These are phyloP conservation scores for Eucalyptus paniculata DNA, from an alignment of 345 rosid genomes.

Conservation along the genomic window DNA sequence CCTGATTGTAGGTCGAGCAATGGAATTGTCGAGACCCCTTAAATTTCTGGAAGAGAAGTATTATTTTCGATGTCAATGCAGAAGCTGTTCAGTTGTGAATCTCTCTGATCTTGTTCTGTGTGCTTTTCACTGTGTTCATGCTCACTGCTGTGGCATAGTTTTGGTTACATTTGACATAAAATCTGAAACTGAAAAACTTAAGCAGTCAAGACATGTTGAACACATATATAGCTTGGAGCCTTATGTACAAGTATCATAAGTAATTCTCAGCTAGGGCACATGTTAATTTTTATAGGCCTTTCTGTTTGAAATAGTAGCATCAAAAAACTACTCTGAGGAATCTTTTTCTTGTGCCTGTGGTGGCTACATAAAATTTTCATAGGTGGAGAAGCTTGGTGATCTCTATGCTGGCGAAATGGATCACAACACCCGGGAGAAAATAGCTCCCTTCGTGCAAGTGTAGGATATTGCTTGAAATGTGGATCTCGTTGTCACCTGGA, in stretches of 20 bases:
- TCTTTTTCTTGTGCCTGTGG: not conserved
- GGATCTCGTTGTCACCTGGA: slow-evolving; percentile 30
- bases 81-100: slow-evolving; percentile 52
- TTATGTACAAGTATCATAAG: slow-evolving; percentile 21
- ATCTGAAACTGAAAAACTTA: slow-evolving; percentile 23
- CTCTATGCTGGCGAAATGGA: slow-evolving; percentile 1
- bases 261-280: not conserved
- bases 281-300: not conserved
- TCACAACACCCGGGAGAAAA: slow-evolving; percentile 6
- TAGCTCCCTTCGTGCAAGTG: slow-evolving; percentile 6
- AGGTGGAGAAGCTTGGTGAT: slow-evolving; percentile 11
- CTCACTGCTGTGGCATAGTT: slow-evolving; percentile 53
- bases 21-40: slow-evolving; percentile 55
- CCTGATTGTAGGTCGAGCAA: slow-evolving; percentile 17
- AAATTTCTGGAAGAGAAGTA: slow-evolving; percentile 63
- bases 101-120: slow-evolving; percentile 52
- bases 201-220: not conserved
- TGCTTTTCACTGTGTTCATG: slow-evolving; percentile 46
- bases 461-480: slow-evolving; percentile 55
- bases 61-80: slow-evolving; percentile 56
- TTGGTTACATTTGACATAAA: slow-evolving; percentile 16
- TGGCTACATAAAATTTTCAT: not conserved
- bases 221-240: slow-evolving; percentile 5
- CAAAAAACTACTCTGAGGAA: not conserved
- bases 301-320: not conserved